phyloP scores from a whole-genome alignment of 2,329 filamentous ascomycete species.

The Pseudocercospora eumusae region DNA sequence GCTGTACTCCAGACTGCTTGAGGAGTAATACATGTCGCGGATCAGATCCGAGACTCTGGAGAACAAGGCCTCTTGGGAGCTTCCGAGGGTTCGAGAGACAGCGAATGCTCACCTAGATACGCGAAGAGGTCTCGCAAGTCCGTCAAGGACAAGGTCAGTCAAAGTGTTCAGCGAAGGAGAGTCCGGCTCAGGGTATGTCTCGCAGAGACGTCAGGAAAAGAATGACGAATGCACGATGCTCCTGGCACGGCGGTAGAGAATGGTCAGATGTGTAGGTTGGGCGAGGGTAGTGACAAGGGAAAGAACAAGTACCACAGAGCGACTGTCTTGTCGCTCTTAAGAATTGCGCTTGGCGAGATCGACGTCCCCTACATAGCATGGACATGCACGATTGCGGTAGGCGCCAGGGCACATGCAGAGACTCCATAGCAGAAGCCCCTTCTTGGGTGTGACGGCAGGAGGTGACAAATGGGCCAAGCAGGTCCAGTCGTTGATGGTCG shows the following conservation, averaged over 20 bases:
- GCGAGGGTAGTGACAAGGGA: conserved; percentile 13
- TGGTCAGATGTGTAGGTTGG: conserved; percentile 12
- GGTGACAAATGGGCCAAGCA: conserved; percentile 15
- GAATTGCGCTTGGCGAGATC: conserved; percentile 29
- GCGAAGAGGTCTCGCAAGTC: conserved; percentile 13
- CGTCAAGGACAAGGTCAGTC: conserved; percentile 20
- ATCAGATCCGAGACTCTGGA: conserved; percentile 10
- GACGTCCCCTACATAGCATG: conserved; percentile 20
- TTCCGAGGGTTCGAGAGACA: background rate
- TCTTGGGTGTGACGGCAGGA: conserved; percentile 27
- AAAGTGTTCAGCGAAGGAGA: conserved; percentile 27
- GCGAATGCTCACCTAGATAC: conserved; percentile 20
- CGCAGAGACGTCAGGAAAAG: conserved; percentile 28
- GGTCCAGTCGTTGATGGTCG: conserved; percentile 10
- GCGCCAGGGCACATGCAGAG: conserved; percentile 26
- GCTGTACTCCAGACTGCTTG: background rate
- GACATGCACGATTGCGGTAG: conserved; percentile 21
- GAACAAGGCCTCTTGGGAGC: conserved; percentile 1
- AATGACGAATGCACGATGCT: conserved; percentile 30
- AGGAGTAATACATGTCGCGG: conserved; percentile 17
- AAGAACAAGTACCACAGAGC: conserved; percentile 1
- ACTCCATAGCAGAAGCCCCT: conserved; percentile 19
- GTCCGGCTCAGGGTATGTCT: conserved; percentile 28
- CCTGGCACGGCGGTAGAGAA: conserved; percentile 23
- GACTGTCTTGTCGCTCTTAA: conserved; percentile 25